These are phyloP conservation scores for Hanseniaspora pseudoguilliermondii DNA, from an alignment of 805 yeast species.

Conservation along the genomic window DNA sequence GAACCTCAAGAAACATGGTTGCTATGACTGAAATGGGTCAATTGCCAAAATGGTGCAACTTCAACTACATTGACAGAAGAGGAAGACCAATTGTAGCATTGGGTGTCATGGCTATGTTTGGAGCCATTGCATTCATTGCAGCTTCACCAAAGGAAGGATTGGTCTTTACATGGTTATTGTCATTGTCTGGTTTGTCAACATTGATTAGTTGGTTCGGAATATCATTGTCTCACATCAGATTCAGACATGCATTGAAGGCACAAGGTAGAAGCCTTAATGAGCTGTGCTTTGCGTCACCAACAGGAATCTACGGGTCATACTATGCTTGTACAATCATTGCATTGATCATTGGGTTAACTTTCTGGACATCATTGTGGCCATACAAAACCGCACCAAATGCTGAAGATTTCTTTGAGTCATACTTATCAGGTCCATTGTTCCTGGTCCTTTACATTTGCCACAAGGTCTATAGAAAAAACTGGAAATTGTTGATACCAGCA, in stretches of 20 bases:
- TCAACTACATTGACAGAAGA: constrained; percentile 58
- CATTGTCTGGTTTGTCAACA: constrained; percentile 43
- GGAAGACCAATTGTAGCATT: constrained; percentile 74
- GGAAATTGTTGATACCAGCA: constrained; percentile 29
- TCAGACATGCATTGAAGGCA: constrained; percentile 47
- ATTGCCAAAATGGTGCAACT: constrained; percentile 44
- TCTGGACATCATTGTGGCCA: background rate
- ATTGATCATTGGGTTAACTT: background rate
- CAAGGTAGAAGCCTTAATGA: constrained; percentile 61
- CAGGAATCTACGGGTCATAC: constrained; percentile 32
- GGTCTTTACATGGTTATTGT: constrained; percentile 45
- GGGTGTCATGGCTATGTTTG: constrained; percentile 37
- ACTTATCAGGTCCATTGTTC: background rate
- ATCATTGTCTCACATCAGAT: constrained; percentile 46
- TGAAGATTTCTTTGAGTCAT: background rate
- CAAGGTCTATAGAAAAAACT: constrained; percentile 36
- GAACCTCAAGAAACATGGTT: constrained; percentile 55
- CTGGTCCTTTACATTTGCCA: constrained; percentile 35
- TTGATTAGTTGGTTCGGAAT: constrained; percentile 54
- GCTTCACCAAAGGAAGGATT: constrained; percentile 34
- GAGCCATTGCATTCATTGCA: constrained; percentile 46
- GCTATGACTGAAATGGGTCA: constrained; percentile 55
- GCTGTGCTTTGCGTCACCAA: constrained; percentile 51
- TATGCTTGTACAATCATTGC: background rate
- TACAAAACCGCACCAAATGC: background rate